Base-by-base conservation (phyloP, 129 eudicot species). In the Ambrosia artemisiifolia region DNA sequence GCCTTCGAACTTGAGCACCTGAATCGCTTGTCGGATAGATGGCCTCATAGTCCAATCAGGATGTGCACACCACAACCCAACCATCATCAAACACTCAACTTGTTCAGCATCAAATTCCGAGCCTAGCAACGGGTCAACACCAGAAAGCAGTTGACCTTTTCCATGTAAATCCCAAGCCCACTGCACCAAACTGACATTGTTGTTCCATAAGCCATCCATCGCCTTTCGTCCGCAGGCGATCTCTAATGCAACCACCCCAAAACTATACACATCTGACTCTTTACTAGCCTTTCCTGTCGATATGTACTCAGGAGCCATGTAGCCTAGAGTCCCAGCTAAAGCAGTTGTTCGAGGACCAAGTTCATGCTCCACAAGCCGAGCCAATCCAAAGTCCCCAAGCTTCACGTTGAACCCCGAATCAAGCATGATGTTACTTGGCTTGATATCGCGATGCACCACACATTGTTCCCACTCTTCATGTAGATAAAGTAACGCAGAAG, bases 331-430 rank as follows among this genome's bases (percentile, higher is more conserved):
- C 51, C 94, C 94, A 3, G 86, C 87, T 63, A 88, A 57, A 2
- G 65, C 87, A 3, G 90, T 85, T 24, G 94, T 88, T 38, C 73
- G 79, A 2, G 53, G 67, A 18, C 85, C 88, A 4, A 67, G 12
- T 1, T 81, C 82, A 16, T 86, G 92, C 57, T 86, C 86, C 76
- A 78, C 53, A 6, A 78, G 56, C 16, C 84, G 54, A 30, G 92
- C 92, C 16, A 86, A 64, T 11, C 92, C 92, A 19, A 86, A 86
- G 68, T 83, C 92, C 7, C 92, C 92, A 2, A 86, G 81, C 82
- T 83, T 83, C 55, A 56, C 87, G 36, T 81, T 86, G n/a, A 83
- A 86, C 2, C 49, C 81, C 1, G 90, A 83, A 38, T 88, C 90
- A 2, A 88, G 83, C 88, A 85, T 83, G 57, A 88, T 64, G 69